Evolutionary conservation across 176 grass and related monocot genomes (phyloP).

Genomic region (Phyllostachys edulis): DNA sequence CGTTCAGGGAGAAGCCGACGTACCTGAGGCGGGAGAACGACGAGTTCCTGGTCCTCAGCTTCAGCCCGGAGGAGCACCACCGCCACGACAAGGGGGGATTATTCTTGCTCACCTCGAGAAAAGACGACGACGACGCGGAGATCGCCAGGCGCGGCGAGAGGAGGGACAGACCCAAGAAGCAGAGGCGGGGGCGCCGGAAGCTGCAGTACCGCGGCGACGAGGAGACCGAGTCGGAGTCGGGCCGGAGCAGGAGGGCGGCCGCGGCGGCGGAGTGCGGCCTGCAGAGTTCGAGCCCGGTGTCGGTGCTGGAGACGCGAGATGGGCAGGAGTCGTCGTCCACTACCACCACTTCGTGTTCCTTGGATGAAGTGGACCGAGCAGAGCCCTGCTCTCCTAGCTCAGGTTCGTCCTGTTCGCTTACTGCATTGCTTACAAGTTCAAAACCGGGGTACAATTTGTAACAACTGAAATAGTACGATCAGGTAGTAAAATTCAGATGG

Average conservation of each 20-base stretch:
- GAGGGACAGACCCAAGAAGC: background rate
- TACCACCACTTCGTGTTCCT: constrained; percentile 11
- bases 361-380: constrained; percentile 31
- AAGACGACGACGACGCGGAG: background rate
- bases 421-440: background rate
- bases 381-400: constrained; percentile 44
- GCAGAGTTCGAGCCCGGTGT: constrained; percentile 70
- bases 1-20: constrained; percentile 50
- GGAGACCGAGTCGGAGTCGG: background rate
- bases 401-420: constrained; percentile 38
- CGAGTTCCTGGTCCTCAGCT: constrained; percentile 85
- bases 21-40: constrained; percentile 74
- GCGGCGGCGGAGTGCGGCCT: background rate
- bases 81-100: background rate
- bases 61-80: constrained; percentile 50
- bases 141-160: background rate
- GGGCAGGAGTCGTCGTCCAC: constrained; percentile 24
- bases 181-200: background rate
- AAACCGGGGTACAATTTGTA: background rate
- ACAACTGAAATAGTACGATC: background rate
- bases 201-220: constrained; percentile 17
- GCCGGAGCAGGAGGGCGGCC: background rate
- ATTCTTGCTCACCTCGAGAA: background rate
- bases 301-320: constrained; percentile 57
- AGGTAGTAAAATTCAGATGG: background rate